Percentiles rank a stretch among this genome's conserved stretches.
phyloP scores from a whole-genome alignment of 2,329 filamentous ascomycete species.

The Fusarium fracticaudum region DNA sequence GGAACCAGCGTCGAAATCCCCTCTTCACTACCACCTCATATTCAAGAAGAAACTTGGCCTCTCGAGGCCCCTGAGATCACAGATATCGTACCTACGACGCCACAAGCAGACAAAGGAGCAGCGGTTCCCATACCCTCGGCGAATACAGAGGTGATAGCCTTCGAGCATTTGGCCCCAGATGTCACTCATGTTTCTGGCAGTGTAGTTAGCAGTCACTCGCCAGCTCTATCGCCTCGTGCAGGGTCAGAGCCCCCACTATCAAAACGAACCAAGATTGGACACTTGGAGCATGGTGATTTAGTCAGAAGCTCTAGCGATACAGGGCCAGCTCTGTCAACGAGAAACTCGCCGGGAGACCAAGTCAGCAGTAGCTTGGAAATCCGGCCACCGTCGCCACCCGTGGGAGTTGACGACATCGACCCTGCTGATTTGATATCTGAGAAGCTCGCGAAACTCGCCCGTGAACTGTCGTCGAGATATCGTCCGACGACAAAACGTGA shows the following conservation, averaged over 20 bases:
- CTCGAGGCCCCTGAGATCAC: background rate
- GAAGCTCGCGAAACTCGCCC: slow-evolving; percentile 61
- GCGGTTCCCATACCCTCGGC: background rate
- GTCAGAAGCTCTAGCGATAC: slow-evolving; percentile 46
- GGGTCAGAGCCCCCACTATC: slow-evolving; percentile 46
- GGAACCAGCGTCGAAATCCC: slow-evolving; percentile 23
- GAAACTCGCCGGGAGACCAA: slow-evolving; percentile 21
- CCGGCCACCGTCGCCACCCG: slow-evolving; percentile 62
- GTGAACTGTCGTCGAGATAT: slow-evolving; percentile 63
- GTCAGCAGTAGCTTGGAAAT: slow-evolving; percentile 58
- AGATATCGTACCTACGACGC: slow-evolving; percentile 43
- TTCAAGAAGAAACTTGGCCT: slow-evolving; percentile 12
- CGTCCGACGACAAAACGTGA: slow-evolving; percentile 52
- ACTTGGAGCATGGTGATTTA: slow-evolving; percentile 28
- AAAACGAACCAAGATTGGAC: slow-evolving; percentile 41
- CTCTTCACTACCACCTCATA: slow-evolving; percentile 40
- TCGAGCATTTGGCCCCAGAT: slow-evolving; percentile 33
- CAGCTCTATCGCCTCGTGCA: slow-evolving; percentile 33
- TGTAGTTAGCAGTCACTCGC: slow-evolving; percentile 24
- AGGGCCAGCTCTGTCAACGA: slow-evolving; percentile 27
- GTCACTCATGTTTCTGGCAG: slow-evolving; percentile 50
- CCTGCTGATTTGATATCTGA: slow-evolving; percentile 65
- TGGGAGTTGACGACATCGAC: slow-evolving; percentile 57
- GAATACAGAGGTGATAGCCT: slow-evolving; percentile 2
- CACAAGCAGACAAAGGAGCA: background rate